A percentile compares a stretch with the other conserved stretches of the same genome.
phyloP scores from a whole-genome alignment of 805 yeast genomes.

The Torulaspora microellipsoides region DNA sequence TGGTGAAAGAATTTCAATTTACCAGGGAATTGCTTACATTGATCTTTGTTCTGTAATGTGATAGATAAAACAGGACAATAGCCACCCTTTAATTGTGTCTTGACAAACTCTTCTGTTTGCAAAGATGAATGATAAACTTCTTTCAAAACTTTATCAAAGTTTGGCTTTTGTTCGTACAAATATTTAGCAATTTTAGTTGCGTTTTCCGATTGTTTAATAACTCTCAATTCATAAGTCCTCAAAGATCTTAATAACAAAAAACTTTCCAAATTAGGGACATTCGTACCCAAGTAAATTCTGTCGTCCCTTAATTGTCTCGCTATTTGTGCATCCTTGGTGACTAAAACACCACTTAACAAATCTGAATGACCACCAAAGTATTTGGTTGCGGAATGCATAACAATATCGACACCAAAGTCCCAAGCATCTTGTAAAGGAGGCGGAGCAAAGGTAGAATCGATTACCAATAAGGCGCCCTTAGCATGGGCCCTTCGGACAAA shows the following conservation, averaged over 20 bases:
- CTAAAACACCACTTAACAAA: constrained; percentile 73
- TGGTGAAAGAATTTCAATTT: constrained; percentile 70
- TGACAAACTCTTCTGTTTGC: constrained; percentile 66
- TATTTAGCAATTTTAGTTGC: constrained; percentile 59
- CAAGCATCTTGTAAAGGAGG: constrained; percentile 85
- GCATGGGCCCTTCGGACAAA: constrained; percentile 70
- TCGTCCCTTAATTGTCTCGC: constrained; percentile 51
- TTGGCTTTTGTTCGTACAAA: constrained; percentile 46
- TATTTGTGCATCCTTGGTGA: constrained; percentile 51
- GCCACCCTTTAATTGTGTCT: constrained; percentile 61
- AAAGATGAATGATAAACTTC: constrained; percentile 67
- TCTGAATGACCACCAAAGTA: constrained; percentile 97
- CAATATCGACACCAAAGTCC: constrained; percentile 75
- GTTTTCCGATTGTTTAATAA: constrained; percentile 57
- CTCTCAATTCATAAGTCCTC: constrained; percentile 73
- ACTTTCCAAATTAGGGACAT: constrained; percentile 71
- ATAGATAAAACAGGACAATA: constrained; percentile 75
- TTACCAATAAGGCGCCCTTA: constrained; percentile 65
- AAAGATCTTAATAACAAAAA: constrained; percentile 72
- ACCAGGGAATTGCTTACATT: constrained; percentile 62
- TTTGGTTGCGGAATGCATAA: constrained; percentile 92
- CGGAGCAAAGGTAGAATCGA: constrained; percentile 92
- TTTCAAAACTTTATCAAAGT: constrained; percentile 44
- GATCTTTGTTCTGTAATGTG: constrained; percentile 43
- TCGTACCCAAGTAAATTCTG: constrained; percentile 71